phyloP scores from a whole-genome alignment of 768 basidiomycete species.

The Trametes coccinea region DNA sequence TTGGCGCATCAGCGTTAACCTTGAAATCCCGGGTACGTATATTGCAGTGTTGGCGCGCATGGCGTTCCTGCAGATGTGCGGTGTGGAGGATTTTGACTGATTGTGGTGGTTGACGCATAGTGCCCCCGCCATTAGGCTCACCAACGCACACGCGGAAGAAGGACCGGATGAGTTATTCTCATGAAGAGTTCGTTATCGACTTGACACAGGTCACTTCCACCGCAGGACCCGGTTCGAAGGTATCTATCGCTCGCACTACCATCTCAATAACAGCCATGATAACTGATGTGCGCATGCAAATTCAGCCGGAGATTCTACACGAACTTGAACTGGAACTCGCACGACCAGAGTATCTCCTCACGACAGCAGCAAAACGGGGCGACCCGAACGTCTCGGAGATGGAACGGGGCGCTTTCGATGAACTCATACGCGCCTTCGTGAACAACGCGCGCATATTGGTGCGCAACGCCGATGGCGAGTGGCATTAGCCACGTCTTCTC shows the following conservation, averaged over 20 bases:
- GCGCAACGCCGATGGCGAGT: conserved; percentile 53
- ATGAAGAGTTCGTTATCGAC: conserved; percentile 92
- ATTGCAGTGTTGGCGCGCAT: background rate
- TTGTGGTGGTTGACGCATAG: conserved; percentile 35
- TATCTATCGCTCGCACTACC: conserved; percentile 28
- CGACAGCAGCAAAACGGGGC: conserved; percentile 67
- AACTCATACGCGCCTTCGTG: conserved; percentile 88
- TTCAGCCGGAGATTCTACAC: conserved; percentile 63
- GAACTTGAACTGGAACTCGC: conserved; percentile 91
- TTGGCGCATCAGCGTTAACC: conserved; percentile 90
- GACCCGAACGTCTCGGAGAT: conserved; percentile 59
- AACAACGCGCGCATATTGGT: conserved; percentile 91
- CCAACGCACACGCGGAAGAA: conserved; percentile 69
- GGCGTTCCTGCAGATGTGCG: background rate
- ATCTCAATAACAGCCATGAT: too few species aligned
- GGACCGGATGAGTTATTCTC: conserved; percentile 89
- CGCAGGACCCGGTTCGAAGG: conserved; percentile 47
- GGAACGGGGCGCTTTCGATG: conserved; percentile 81
- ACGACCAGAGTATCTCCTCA: conserved; percentile 67
- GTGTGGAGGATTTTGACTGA: background rate
- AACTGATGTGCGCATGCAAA: background rate
- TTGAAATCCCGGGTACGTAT: conserved; percentile 82
- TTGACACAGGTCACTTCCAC: conserved; percentile 85
- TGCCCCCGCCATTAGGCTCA: conserved; percentile 65
- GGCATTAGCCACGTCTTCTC: conserved; percentile 12